Evolutionary conservation across 495 filamentous ascomycete genomes (phyloP).

Genomic region (Penicillium cosmopolitanum): DNA sequence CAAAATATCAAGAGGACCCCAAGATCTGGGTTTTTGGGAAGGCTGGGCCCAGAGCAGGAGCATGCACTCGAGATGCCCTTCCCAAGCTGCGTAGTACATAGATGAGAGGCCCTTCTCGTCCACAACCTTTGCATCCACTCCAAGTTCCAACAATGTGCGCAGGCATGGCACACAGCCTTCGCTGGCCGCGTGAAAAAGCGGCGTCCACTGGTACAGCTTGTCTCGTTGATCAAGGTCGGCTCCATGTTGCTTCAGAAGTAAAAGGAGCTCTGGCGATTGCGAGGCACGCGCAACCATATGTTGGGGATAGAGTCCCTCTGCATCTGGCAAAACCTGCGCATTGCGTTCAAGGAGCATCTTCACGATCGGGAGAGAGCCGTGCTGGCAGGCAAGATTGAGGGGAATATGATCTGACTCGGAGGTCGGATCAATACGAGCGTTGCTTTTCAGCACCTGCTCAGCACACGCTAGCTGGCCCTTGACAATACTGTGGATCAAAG

Average conservation of each 20-base stretch:
- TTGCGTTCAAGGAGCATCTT: constrained; percentile 78
- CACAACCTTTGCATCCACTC: constrained; percentile 71
- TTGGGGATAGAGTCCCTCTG: constrained; percentile 96
- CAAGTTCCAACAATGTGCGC: constrained; percentile 72
- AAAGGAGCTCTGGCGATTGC: constrained; percentile 73
- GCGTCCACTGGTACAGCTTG: constrained; percentile 96
- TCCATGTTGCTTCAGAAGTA: constrained; percentile 80
- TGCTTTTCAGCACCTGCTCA: constrained; percentile 67
- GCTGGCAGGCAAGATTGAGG: constrained; percentile 90
- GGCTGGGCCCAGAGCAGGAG: constrained; percentile 70
- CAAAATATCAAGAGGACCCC: constrained; percentile 40
- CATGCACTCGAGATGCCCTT: constrained; percentile 95
- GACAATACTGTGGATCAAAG: constrained; percentile 91
- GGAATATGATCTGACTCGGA: constrained; percentile 91
- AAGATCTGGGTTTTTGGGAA: constrained; percentile 22
- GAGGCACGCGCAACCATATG: constrained; percentile 94
- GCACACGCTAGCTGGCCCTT: constrained; percentile 80
- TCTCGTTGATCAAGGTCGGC: constrained; percentile 92
- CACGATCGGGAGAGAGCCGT: constrained; percentile 81
- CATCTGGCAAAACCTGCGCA: constrained; percentile 82
- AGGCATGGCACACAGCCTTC: constrained; percentile 93
- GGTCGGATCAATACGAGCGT: constrained; percentile 78
- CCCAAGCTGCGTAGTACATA: constrained; percentile 99
- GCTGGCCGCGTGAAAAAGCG: constrained; percentile 92
- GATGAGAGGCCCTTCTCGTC: constrained; percentile 94